Evolutionary conservation across 257 asterid genomes (phyloP).

Genomic region (Solanum lycopersicoides): DNA sequence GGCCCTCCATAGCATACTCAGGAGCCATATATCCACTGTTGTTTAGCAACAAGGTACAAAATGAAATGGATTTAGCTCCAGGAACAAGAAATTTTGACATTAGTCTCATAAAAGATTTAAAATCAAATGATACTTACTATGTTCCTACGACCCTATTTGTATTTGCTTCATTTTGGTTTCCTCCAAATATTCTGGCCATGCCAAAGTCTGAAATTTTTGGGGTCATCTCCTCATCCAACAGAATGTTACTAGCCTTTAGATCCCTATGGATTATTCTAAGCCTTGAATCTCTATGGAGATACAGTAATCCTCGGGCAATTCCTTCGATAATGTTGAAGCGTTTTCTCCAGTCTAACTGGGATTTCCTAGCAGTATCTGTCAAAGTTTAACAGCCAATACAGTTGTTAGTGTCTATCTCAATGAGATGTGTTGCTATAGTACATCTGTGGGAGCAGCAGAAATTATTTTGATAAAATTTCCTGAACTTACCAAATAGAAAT

Average conservation of each 20-base stretch:
- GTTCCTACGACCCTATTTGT: conserved; percentile 83
- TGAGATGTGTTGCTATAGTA: background rate
- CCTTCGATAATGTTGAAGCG: conserved; percentile 69
- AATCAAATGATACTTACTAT: conserved; percentile 39
- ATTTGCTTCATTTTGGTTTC: conserved; percentile 72
- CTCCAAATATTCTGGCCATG: conserved; percentile 86
- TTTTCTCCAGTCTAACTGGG: conserved; percentile 50
- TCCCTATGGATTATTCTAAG: conserved; percentile 81
- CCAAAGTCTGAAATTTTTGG: conserved; percentile 95
- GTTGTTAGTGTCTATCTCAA: background rate
- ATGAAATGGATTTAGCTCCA: background rate
- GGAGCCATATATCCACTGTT: conserved; percentile 93
- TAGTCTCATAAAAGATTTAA: background rate
- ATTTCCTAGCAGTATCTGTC: conserved; percentile 46
- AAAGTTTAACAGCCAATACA: background rate
- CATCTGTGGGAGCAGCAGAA: background rate
- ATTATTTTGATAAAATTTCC: background rate
- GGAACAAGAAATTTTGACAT: background rate
- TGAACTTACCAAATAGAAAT: conserved; percentile 53
- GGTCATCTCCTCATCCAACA: conserved; percentile 81
- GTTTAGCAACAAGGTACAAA: background rate
- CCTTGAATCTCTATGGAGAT: conserved; percentile 89
- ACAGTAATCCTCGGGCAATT: conserved; percentile 81
- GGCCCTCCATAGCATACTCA: conserved; percentile 93
- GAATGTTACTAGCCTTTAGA: conserved; percentile 76